Conservation (phyloP, 106 monocot genomes). For the Dioscorea dumetorum region DNA sequence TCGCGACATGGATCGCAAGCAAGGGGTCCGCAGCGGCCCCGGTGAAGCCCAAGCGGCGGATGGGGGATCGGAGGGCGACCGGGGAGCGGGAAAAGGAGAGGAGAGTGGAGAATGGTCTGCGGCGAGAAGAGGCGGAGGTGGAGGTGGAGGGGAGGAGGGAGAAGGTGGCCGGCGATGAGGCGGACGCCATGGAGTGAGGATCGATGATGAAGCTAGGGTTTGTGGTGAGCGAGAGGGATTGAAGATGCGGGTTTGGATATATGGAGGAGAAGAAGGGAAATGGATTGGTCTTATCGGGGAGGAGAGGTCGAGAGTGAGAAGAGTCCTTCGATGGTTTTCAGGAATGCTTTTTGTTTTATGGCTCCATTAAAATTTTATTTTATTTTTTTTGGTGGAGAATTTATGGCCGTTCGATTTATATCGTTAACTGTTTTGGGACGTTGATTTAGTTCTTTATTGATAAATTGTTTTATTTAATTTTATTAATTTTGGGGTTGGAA, state of each 20-base stretch:
- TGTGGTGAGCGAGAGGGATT: neutral
- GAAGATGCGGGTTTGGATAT: neutral
- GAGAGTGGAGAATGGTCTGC: conserved; percentile 1
- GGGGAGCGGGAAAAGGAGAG: neutral
- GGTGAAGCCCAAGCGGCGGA: conserved; percentile 44
- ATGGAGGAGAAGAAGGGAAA: conserved; percentile 7
- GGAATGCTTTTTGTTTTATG: too few relatives aligned
- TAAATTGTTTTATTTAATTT: too few relatives aligned
- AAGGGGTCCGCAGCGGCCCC: conserved; percentile 30
- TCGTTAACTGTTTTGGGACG: too few relatives aligned
- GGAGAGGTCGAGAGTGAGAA: conserved; percentile 36
- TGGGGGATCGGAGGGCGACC: conserved; percentile 20
- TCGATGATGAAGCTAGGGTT: neutral
- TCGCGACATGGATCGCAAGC: conserved; percentile 23
- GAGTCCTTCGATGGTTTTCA: too few relatives aligned
- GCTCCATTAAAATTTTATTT: too few relatives aligned
- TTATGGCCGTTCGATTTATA: too few relatives aligned
- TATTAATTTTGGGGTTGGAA: too few relatives aligned
- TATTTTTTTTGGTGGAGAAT: too few relatives aligned
- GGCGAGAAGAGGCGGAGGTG: conserved; percentile 22
- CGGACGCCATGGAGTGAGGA: conserved; percentile 44
- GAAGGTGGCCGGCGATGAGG: conserved; percentile 42
- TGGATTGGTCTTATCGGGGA: conserved; percentile 41
- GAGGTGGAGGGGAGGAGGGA: conserved; percentile 38
- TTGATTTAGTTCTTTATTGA: too few relatives aligned